Evolutionary conservation across 1,139 yeast genomes (phyloP), one percentile per base, ranked within the genome.

Genomic region (Neolecta irregularis): DNA sequence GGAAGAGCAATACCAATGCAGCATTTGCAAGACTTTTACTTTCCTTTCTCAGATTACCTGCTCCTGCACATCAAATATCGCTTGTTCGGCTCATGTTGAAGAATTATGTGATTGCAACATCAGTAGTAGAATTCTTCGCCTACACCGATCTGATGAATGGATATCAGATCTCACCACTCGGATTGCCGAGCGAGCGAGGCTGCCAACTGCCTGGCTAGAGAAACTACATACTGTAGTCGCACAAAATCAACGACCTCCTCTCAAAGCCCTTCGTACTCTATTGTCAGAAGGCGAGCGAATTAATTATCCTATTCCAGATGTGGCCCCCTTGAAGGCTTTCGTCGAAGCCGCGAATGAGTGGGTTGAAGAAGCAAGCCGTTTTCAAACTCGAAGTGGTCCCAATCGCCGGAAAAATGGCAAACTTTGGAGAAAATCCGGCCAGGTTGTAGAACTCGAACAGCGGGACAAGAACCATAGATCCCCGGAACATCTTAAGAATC

Each of bases 241-340:
- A 0, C 57, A 58, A 1, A 57, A 61, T 32, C 58, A 61, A 5
- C 28, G 32, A n/a, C 64, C 63, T 13, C 68, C 77, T 2, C 55
- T 74, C 33, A 63, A 66, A 37, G 47, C 57, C 1, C 58, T 72
- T 41, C 64, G 61, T 40, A 42, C 57, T 1, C 47, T 75, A 13
- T 54, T 67, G 3, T 45, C 49, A 6, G 83, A 75, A 38, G 78
- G 79, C 3, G 76, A 73, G 42, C 57, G 62, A 34, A 61, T 72
- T 2, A 57, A 61, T 32, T 50, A 47, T 26, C 48, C 46, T 3
- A 46, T 45, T 41, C 45, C 61, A 12, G 57, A 56, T 12, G 63
- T 64, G 30, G 42, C 44, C 7, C 46, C 47, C 24, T 54, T 73
- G 39, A 55, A 61, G 34, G 40, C 45, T 2, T 67, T 69, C 45